A percentile compares a stretch with the other conserved stretches of the same genome.
phyloP scores from a whole-genome alignment of 164 flowering plant genomes.

The Dillenia turbinata region DNA sequence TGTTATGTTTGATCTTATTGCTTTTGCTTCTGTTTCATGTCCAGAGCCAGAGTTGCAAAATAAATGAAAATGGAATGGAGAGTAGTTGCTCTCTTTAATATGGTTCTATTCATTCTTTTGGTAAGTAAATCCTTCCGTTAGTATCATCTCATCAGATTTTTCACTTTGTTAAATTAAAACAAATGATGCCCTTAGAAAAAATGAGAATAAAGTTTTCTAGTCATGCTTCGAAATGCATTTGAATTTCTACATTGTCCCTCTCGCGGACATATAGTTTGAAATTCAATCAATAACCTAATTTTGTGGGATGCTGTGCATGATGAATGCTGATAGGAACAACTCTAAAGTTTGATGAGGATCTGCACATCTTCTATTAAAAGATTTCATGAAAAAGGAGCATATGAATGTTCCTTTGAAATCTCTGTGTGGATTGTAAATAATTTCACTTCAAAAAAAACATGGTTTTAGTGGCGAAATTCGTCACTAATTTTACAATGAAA shows the following conservation, averaged over 20 bases:
- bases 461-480: no score
- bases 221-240: background rate
- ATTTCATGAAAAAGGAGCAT: no score
- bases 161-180: background rate
- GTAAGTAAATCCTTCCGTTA: conserved; percentile 32
- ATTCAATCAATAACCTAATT: conserved; percentile 59
- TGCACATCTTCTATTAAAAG: no score
- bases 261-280: background rate
- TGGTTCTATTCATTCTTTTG: conserved; percentile 71
- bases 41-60: conserved; percentile 96
- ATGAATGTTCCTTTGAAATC: no score
- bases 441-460: no score
- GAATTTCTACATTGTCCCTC: background rate
- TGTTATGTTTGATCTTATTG: background rate
- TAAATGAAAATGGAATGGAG: conserved; percentile 97
- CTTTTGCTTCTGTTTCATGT: conserved; percentile 9
- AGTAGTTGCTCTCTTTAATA: conserved; percentile 82
- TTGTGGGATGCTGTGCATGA: conserved; percentile 96
- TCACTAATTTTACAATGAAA: no score
- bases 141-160: background rate
- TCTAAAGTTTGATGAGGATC: conserved; percentile 42
- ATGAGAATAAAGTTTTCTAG: background rate
- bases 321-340: conserved; percentile 57
- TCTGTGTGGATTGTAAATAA: no score
- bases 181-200: background rate